Evolutionary conservation across 2,329 filamentous ascomycete genomes (phyloP).

Genomic region (Volutella citrinella): DNA sequence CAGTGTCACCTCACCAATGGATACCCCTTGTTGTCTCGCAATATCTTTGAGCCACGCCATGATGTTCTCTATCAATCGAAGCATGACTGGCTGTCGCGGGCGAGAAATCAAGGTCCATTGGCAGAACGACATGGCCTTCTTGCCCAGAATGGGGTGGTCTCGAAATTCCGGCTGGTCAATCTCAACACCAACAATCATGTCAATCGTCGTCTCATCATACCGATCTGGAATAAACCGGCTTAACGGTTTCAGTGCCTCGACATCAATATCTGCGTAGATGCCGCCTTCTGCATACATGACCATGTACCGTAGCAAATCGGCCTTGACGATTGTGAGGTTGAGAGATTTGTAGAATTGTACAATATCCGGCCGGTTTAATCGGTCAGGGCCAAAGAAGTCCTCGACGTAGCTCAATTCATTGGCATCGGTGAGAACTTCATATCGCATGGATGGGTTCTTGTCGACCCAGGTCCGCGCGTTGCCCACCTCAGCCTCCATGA

Average conservation of each 20-base stretch:
- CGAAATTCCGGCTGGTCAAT: conserved; percentile 66
- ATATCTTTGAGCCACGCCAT: conserved; percentile 62
- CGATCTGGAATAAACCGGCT: conserved; percentile 44
- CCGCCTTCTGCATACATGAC: conserved; percentile 74
- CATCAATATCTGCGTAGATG: conserved; percentile 59
- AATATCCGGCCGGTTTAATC: conserved; percentile 65
- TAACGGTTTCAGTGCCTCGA: conserved; percentile 33
- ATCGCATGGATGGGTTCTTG: conserved; percentile 65
- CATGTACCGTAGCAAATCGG: conserved; percentile 66
- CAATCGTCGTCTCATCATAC: conserved; percentile 61
- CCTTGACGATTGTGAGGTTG: conserved; percentile 62
- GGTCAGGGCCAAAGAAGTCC: conserved; percentile 61
- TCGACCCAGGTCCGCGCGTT: conserved; percentile 62
- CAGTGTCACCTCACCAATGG: conserved; percentile 59
- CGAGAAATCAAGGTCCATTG: conserved; percentile 75
- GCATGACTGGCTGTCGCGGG: conserved; percentile 64
- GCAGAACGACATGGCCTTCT: conserved; percentile 68
- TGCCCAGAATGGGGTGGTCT: conserved; percentile 62
- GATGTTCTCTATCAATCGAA: conserved; percentile 65
- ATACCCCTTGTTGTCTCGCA: conserved; percentile 54
- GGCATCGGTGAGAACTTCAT: conserved; percentile 67
- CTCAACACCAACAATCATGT: conserved; percentile 69
- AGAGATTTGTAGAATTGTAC: conserved; percentile 58
- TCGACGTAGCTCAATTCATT: conserved; percentile 68
- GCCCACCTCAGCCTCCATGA: conserved; percentile 60